Conservation (phyloP, 2,329 filamentous ascomycete species). For the Rachicladosporium sp. region DNA sequence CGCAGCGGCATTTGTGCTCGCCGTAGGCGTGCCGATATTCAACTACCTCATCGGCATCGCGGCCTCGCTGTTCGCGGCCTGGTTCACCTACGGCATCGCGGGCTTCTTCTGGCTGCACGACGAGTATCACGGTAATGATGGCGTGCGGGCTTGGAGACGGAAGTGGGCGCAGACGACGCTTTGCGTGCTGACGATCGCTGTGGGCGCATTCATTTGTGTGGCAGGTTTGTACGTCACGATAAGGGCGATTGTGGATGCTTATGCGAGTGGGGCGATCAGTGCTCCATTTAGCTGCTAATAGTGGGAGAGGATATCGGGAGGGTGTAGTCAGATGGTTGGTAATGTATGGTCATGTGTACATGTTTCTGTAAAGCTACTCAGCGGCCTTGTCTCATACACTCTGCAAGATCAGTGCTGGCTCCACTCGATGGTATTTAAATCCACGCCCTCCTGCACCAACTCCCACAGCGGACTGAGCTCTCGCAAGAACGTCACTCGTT, state of each 20-base stretch:
- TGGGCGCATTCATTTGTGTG: conserved; percentile 35
- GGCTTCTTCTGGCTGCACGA: conserved; percentile 43
- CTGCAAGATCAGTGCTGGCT: conserved; percentile 65
- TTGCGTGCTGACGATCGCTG: conserved; percentile 31
- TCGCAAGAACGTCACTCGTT: conserved; percentile 81
- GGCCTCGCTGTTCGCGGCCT: conserved; percentile 39
- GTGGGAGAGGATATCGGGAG: neutral
- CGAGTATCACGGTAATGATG: conserved; percentile 31
- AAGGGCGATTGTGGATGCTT: conserved; percentile 24
- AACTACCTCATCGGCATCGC: conserved; percentile 42
- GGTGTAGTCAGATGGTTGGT: too few species aligned
- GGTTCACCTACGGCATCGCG: conserved; percentile 41
- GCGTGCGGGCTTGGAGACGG: conserved; percentile 12
- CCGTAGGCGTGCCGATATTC: conserved; percentile 42
- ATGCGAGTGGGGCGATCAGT: conserved; percentile 17
- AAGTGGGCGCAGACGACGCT: conserved; percentile 25
- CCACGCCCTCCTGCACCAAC: conserved; percentile 90
- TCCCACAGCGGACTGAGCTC: conserved; percentile 97
- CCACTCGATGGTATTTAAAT: conserved; percentile 95
- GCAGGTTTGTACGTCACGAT: conserved; percentile 39
- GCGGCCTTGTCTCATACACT: too few species aligned
- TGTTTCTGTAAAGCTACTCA: too few species aligned
- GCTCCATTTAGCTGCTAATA: conserved; percentile 20
- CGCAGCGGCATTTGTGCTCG: conserved; percentile 31
- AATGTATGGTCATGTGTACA: too few species aligned